Evolutionary conservation across 2,329 filamentous ascomycete species (phyloP), one percentile per base, ranked within the genome.

Genomic region (Tolypocladium nubicola): DNA sequence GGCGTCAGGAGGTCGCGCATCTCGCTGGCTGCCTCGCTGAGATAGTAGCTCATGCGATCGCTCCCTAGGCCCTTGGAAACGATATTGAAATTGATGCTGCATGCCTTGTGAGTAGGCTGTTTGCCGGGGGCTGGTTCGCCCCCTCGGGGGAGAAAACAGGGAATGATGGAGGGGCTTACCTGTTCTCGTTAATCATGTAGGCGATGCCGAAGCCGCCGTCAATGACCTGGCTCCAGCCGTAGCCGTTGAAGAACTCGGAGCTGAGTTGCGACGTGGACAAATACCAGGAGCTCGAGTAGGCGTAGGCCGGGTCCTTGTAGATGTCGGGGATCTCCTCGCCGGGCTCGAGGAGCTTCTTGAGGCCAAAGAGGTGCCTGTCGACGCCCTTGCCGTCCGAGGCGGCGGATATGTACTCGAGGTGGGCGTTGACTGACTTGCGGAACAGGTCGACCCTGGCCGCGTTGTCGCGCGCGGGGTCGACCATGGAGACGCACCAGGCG

Each of bases 111-210:
- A 45, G 21, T 23, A 33, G 3, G 10, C 19, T 30, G 43, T 47
- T 26, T 8, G 23, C 23, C 13, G 14, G n/a, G n/a, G n/a, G 23
- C 23, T 7, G 21, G 10, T 2, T 38, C 6, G 9, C 14, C 21
- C 43, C 21, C 4, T 8, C 9, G 11, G n/a, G 14, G n/a, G 23
- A 30, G 35, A 3, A 41, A 26, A 0, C 33, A 50, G 54, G 8
- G 21, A 45, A 52, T 45, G 35, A 33, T 5, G 40, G 37, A 49
- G 37, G 13, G 21, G 43, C 57, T 73, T 70, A 90, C 87, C 85
- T 92, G 74, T 97, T 96, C 80, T 97, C 93, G 71, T 99, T 99
- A 73, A 99, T 97, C 94, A 99, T 99, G 73, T 99, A 99, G 43
- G 94, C 94, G 69, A 99, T 96, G 63, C 94, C 94, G 75, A 94